Evolutionary conservation across 371 early-diverging fungal species (phyloP).

Genomic region (Mucor mucedo): DNA sequence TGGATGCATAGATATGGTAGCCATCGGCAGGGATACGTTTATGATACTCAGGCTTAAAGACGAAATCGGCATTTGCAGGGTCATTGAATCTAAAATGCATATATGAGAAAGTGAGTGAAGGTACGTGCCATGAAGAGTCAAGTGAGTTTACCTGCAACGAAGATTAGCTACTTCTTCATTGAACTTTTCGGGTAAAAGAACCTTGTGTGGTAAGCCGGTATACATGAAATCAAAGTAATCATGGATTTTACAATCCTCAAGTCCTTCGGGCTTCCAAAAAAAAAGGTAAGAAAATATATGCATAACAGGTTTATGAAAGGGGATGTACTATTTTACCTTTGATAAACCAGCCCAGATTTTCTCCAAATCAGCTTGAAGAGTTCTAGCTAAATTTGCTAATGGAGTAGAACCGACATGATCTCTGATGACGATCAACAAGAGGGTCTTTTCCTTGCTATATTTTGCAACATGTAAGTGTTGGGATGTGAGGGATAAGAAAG

Average conservation of each 20-base stretch:
- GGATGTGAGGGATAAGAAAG: background rate
- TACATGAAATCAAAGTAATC: slow-evolving; percentile 96
- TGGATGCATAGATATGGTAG: slow-evolving; percentile 85
- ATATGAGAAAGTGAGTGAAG: too few species aligned
- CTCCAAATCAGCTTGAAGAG: slow-evolving; percentile 82
- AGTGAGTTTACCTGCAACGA: slow-evolving; percentile 60
- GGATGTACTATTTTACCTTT: slow-evolving; percentile 59
- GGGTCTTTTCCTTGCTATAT: slow-evolving; percentile 78
- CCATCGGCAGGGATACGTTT: slow-evolving; percentile 96
- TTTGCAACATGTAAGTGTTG: too few species aligned
- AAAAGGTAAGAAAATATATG: background rate
- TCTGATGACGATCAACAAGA: slow-evolving; percentile 94
- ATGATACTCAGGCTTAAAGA: slow-evolving; percentile 87
- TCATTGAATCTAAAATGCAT: slow-evolving; percentile 70
- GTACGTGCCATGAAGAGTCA: too few species aligned
- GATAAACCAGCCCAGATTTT: slow-evolving; percentile 89
- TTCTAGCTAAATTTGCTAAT: slow-evolving; percentile 78
- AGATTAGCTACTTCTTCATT: slow-evolving; percentile 73
- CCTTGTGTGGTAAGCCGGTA: slow-evolving; percentile 92
- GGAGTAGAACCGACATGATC: slow-evolving; percentile 94
- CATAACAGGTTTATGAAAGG: background rate
- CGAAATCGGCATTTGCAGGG: slow-evolving; percentile 69
- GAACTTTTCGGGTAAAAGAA: slow-evolving; percentile 85
- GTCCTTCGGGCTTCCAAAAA: slow-evolving; percentile 71
- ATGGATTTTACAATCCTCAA: slow-evolving; percentile 75